A percentile compares a stretch with the other conserved stretches of the same genome.
Evolutionary conservation across 2,329 filamentous ascomycete genomes (phyloP).

Genomic region (Claviceps sp.): DNA sequence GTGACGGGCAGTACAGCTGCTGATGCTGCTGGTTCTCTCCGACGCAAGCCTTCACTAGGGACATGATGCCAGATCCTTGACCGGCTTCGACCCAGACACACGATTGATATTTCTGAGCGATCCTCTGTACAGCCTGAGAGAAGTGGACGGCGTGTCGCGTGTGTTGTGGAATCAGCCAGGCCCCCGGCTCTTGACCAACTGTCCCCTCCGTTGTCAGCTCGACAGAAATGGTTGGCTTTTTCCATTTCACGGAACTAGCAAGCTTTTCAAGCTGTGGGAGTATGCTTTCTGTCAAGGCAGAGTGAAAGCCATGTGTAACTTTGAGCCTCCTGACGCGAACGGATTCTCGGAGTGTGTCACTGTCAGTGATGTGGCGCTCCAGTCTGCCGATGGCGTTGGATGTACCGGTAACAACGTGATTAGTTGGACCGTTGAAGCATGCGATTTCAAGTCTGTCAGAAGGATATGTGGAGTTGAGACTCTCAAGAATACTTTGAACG

Average conservation of each 20-base stretch:
- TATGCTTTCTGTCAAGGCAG: conserved; percentile 23
- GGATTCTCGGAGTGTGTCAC: conserved; percentile 8
- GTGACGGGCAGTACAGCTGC: background rate
- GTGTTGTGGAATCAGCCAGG: conserved; percentile 19
- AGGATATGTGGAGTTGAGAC: background rate
- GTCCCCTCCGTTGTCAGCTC: conserved; percentile 4
- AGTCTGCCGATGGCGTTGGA: conserved; percentile 16
- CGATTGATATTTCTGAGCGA: conserved; percentile 17
- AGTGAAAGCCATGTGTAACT: conserved; percentile 36
- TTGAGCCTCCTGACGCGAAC: conserved; percentile 22
- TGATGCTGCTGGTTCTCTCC: background rate
- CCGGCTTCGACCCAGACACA: conserved; percentile 27
- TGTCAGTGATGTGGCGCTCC: conserved; percentile 5
- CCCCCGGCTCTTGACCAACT: background rate
- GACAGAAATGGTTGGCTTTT: conserved; percentile 1
- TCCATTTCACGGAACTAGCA: conserved; percentile 8
- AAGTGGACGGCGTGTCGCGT: conserved; percentile 32
- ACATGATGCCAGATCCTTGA: conserved; percentile 21
- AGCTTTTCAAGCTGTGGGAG: conserved; percentile 13
- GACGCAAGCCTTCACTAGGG: conserved; percentile 19
- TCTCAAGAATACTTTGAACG: background rate
- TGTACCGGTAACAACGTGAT: background rate
- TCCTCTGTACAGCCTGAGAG: conserved; percentile 25
- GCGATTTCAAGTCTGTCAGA: conserved; percentile 5
- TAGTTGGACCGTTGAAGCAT: conserved; percentile 2